phyloP scores from a whole-genome alignment of 1,284 basidiomycete species.

The Paramarasmius palmivorus region DNA sequence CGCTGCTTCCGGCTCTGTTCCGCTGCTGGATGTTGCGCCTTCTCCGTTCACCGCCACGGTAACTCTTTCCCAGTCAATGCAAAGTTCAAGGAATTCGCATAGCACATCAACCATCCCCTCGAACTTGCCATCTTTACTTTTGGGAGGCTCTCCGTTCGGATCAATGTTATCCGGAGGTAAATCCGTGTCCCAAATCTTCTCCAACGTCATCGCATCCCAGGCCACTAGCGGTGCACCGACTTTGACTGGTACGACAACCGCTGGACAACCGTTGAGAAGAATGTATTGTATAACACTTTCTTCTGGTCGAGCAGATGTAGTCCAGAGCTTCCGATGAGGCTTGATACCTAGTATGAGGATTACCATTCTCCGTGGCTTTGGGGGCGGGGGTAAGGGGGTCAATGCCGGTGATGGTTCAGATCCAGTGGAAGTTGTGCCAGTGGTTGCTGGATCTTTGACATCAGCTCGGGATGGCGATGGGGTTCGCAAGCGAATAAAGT shows the following conservation, averaged over 20 bases:
- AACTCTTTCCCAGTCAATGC: constrained; percentile 60
- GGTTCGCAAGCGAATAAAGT: constrained; percentile 47
- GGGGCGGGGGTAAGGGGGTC: constrained; percentile 41
- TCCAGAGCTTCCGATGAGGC: constrained; percentile 61
- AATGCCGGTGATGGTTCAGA: constrained; percentile 35
- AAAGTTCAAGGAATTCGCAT: constrained; percentile 60
- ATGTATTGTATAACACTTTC: constrained; percentile 66
- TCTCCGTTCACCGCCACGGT: constrained; percentile 26
- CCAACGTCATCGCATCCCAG: constrained; percentile 62
- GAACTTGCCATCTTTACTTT: constrained; percentile 39
- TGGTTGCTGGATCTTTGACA: not conserved
- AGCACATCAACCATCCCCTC: constrained; percentile 54
- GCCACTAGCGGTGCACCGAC: constrained; percentile 59
- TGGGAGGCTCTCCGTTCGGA: constrained; percentile 27
- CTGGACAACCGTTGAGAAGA: constrained; percentile 61
- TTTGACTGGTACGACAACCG: constrained; percentile 58
- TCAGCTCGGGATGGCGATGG: constrained; percentile 37
- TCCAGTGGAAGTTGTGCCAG: not conserved
- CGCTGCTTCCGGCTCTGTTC: not conserved
- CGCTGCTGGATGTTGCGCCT: constrained; percentile 8
- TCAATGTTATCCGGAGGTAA: constrained; percentile 31
- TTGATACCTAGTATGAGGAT: constrained; percentile 57
- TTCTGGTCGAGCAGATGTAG: constrained; percentile 54
- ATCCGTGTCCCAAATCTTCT: constrained; percentile 53
- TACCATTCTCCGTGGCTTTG: constrained; percentile 52